phyloP scores from a whole-genome alignment of 208 protist species.

The Crithidia sp. region DNA sequence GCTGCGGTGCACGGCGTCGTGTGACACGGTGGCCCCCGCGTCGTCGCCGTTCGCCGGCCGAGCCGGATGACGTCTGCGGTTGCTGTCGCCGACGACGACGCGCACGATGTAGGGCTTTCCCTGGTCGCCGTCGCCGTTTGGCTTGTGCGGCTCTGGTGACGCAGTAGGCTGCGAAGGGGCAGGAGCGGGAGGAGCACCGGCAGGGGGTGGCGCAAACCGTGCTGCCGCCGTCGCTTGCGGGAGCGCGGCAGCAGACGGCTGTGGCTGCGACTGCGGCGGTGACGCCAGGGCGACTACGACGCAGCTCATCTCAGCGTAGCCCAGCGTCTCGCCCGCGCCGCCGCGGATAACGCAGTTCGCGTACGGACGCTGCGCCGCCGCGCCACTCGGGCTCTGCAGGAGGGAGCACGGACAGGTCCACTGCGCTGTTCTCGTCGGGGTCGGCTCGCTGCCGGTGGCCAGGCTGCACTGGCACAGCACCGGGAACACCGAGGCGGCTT shows the following conservation, averaged over 20 bases:
- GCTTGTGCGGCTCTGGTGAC: background rate
- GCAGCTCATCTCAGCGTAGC: constrained; percentile 84
- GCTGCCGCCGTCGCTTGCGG: background rate
- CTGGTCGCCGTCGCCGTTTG: constrained; percentile 1
- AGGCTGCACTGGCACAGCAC: constrained; percentile 63
- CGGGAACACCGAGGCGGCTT: constrained; percentile 45
- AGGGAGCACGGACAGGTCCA: constrained; percentile 25
- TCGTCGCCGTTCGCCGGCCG: background rate
- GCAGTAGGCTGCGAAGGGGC: background rate
- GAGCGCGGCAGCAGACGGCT: background rate
- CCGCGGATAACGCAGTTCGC: constrained; percentile 58
- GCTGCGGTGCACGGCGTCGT: background rate
- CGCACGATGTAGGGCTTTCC: constrained; percentile 87
- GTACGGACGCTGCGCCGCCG: constrained; percentile 30
- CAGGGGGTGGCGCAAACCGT: background rate
- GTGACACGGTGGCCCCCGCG: background rate
- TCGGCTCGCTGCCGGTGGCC: constrained; percentile 7
- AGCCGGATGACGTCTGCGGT: constrained; percentile 6
- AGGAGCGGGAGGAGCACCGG: constrained; percentile 1
- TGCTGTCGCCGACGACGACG: constrained; percentile 65
- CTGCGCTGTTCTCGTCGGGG: background rate
- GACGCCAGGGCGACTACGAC: constrained; percentile 42
- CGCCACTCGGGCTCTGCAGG: background rate
- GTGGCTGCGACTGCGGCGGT: constrained; percentile 1
- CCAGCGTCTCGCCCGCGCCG: constrained; percentile 47